Conservation (phyloP, 2,329 filamentous ascomycete genomes). For the Calonectria honghensis region DNA sequence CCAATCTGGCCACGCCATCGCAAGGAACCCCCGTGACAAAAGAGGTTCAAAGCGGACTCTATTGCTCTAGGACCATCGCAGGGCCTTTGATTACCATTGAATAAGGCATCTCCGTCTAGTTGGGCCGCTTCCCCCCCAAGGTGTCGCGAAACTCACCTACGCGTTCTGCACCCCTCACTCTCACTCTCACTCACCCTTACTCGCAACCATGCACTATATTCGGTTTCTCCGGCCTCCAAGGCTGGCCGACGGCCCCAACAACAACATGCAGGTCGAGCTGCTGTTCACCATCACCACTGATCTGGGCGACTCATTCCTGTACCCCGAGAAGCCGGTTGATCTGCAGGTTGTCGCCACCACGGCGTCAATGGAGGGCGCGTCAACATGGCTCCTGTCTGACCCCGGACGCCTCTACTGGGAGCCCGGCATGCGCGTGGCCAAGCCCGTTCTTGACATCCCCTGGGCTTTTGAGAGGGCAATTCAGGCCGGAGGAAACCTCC, state of each 20-base stretch:
- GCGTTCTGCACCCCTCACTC: conserved; percentile 14
- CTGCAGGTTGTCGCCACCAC: conserved; percentile 62
- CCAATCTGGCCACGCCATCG: conserved; percentile 21
- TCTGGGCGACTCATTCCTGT: conserved; percentile 73
- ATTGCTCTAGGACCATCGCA: conserved; percentile 4
- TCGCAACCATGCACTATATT: conserved; percentile 73
- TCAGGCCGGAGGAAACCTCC: conserved; percentile 51
- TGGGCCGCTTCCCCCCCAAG: conserved; percentile 18
- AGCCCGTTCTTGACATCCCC: conserved; percentile 58
- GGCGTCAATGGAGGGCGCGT: conserved; percentile 45
- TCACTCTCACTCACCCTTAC: conserved; percentile 27
- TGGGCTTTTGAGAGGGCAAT: conserved; percentile 53
- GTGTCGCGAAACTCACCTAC: background rate
- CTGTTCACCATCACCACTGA: conserved; percentile 75
- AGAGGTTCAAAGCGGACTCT: conserved; percentile 10
- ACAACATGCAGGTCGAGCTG: conserved; percentile 61
- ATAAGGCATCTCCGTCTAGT: conserved; percentile 15
- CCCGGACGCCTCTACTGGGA: conserved; percentile 57
- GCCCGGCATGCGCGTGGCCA: conserved; percentile 64
- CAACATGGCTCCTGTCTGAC: conserved; percentile 52
- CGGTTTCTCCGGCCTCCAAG: conserved; percentile 70
- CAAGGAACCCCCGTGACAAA: conserved; percentile 9
- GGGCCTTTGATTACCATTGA: conserved; percentile 22
- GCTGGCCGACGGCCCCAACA: conserved; percentile 54
- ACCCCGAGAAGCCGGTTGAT: conserved; percentile 65